Base-by-base conservation (phyloP, 768 basidiomycete species). In the Russula vinacea region DNA sequence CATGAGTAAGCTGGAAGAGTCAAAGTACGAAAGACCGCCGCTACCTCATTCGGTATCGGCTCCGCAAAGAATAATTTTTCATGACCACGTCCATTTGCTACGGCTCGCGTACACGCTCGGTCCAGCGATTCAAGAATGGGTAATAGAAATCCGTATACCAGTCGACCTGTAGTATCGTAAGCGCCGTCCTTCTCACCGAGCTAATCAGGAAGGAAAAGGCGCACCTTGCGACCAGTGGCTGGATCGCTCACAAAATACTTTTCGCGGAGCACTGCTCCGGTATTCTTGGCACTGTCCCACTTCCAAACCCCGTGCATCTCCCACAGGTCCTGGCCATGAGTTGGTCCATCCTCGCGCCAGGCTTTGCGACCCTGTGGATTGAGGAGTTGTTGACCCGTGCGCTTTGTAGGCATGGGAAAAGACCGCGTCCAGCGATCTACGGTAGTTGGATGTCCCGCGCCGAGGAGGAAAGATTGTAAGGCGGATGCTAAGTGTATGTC, bases 291-390 rank as follows among this genome's bases (percentile, higher is more conserved):
- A 6, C 73, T 75, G 70, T 92, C 89, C 87, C 89, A 98, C 0
- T 86, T 84, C 96, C 97, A 99, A 5, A 98, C 91, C 19, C 90
- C 92, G 67, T 98, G 94, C 77, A 87, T 82, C 70, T 91, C 88
- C 94, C 94, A 96, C 4, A 94, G 68, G 71, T 94, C 97, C 62
- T 80, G 73, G 16, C 88, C 85, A 66, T 73, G 58, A 0, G 88
- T 90, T 14, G 93, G 91, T 0, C 92, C 91, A 69, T 90, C 86
- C 6, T 74, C 71, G 16, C 79, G 79, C 94, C 93, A 95, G 0
- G 83, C 88, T 33, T 83, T 86, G 50, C 77, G 77, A 10, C 83
- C 79, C 0, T 78, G 72, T 0, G 82, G 72, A 70, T 94, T 93
- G 17, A 93, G 78, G 1, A 88, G 72, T 5, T 77, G 79, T 24